Base-by-base conservation (phyloP, 2,329 filamentous ascomycete genomes). In the Parascedosporium putredinis region DNA sequence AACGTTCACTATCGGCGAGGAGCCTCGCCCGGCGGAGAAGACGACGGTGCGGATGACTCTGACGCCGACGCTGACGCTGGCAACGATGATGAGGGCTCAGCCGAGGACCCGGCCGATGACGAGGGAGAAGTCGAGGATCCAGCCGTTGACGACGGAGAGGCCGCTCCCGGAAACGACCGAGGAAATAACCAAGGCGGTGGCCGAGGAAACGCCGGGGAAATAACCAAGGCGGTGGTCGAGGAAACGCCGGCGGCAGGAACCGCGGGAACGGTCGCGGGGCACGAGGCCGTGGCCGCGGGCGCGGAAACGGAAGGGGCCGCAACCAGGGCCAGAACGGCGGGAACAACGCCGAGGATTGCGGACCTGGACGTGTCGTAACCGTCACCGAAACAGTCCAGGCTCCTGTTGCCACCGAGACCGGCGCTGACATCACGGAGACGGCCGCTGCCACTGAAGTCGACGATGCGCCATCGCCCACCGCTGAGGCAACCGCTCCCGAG, bases 1-100 rank as follows among this genome's bases (percentile, higher is more conserved):
- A 57, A 55, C 61, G 0, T 79, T 78, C 52, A 55, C 55, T 7
- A 55, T 62, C 16, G 44, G 42, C 3, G 24, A 16, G 9, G 43
- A 18, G 3, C 23, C 12, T 12, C 40, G 12, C 14, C 22, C 5
- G 23, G 8, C 27, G 5, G 3, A n/a, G 14, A 22, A 23, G 20
- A 20, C 8, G 16, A 40, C 20, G 38, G 4, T 42, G n/a, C 40
- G n/a, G 16, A 27, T 23, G 20, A 42, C 14, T 16, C 38, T 12
- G 16, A 12, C 20, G 20, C 6, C 23, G 38, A 20, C 5, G 27
- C 12, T 12, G 27, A 31, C 7, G 27, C 27, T 6, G 27, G 27
- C 27, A 31, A 7, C 12, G 27, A 31, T 31, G 27, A 31, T 31
- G 27, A 31, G 27, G 38, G 10, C 18, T 18, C 10, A 10, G 18